Conservation (phyloP, 352 stramenopile genomes). For the Pythium phragmitis region DNA sequence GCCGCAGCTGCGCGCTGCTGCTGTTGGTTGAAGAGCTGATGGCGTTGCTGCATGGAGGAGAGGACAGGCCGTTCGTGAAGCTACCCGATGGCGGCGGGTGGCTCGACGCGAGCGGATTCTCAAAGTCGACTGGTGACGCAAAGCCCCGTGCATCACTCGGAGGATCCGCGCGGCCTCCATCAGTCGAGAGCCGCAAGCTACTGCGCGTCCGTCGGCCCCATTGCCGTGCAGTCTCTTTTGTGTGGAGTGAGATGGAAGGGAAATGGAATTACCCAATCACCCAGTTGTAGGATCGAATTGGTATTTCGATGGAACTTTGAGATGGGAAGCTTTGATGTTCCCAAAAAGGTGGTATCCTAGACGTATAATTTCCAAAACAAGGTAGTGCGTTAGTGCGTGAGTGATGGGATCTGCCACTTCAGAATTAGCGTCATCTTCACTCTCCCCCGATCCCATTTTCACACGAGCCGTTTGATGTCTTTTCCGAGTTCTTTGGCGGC, state of each 20-base stretch:
- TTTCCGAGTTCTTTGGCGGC: slow-evolving; percentile 77
- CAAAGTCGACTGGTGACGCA: slow-evolving; percentile 2
- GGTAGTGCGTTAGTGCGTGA: not conserved
- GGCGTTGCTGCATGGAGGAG: not conserved
- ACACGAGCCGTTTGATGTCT: slow-evolving; percentile 81
- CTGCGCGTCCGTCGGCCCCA: not conserved
- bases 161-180: not conserved
- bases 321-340: not conserved
- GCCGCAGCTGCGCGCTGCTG: slow-evolving; percentile 23
- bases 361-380: not conserved
- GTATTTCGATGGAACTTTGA: not conserved
- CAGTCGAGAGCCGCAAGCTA: not conserved
- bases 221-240: slow-evolving; percentile 14
- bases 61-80: not conserved
- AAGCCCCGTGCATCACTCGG: slow-evolving; percentile 6
- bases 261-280: slow-evolving; percentile 18
- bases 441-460: too few relatives aligned
- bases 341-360: not conserved
- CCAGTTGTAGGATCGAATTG: too few relatives aligned
- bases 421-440: too few relatives aligned
- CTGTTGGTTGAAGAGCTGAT: not conserved
- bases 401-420: not conserved
- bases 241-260: not conserved
- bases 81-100: not conserved
- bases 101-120: slow-evolving; percentile 3